A percentile compares a stretch with the other conserved stretches of the same genome.
These are phyloP conservation scores for Pichia terricola DNA, from an alignment of 1,139 yeast species.

Conservation along the genomic window DNA sequence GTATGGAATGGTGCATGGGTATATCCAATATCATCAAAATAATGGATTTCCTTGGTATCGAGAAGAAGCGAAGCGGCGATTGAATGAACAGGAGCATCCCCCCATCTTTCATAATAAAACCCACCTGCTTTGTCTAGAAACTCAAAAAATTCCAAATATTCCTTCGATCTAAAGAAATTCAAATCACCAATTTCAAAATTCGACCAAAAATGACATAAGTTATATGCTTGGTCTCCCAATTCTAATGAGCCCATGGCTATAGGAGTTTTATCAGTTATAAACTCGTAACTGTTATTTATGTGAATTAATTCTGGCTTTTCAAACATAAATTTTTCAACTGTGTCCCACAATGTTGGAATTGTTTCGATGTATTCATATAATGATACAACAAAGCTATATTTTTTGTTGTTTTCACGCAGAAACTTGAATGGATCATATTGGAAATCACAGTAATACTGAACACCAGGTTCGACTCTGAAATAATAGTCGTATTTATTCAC, in stretches of 20 bases:
- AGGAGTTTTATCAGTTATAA: slow-evolving; percentile 53
- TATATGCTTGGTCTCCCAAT: slow-evolving; percentile 47
- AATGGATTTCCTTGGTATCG: slow-evolving; percentile 63
- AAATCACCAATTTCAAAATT: slow-evolving; percentile 84
- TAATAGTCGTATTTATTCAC: slow-evolving; percentile 67
- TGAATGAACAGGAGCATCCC: slow-evolving; percentile 95
- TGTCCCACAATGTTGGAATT: slow-evolving; percentile 73
- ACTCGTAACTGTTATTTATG: slow-evolving; percentile 58
- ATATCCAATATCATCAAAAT: slow-evolving; percentile 89
- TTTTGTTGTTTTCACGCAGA: slow-evolving; percentile 61
- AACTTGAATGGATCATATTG: slow-evolving; percentile 80
- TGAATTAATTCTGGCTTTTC: slow-evolving; percentile 55
- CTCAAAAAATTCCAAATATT: slow-evolving; percentile 60
- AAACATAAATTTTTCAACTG: slow-evolving; percentile 56
- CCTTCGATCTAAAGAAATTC: slow-evolving; percentile 67
- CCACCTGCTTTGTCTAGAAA: slow-evolving; percentile 69
- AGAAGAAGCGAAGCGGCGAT: slow-evolving; percentile 62
- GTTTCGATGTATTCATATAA: slow-evolving; percentile 75
- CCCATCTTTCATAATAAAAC: slow-evolving; percentile 91
- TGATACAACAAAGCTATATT: slow-evolving; percentile 79
- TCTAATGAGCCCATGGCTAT: slow-evolving; percentile 27
- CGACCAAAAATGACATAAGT: slow-evolving; percentile 92
- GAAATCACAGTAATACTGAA: slow-evolving; percentile 76
- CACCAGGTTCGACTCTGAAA: slow-evolving; percentile 91
- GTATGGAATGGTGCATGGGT: slow-evolving; percentile 73